Conservation (phyloP, 768 basidiomycete genomes). For the Nevesoporus exiguus region DNA sequence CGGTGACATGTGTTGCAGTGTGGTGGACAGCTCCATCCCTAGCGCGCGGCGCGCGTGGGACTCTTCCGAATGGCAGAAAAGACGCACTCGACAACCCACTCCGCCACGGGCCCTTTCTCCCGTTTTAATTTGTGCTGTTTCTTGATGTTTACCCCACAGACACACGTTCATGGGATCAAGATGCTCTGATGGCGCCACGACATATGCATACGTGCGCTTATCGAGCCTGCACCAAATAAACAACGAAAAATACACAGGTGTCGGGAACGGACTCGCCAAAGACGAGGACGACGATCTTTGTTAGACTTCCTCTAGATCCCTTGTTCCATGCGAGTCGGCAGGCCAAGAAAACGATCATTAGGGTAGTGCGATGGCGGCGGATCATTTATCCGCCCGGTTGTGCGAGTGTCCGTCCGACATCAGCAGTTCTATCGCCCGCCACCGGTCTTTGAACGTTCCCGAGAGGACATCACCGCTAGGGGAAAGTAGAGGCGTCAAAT, state of each 20-base stretch:
- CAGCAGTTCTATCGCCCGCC: constrained; percentile 8
- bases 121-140: constrained; percentile 1
- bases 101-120: constrained; percentile 13
- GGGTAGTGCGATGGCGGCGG: constrained; percentile 19
- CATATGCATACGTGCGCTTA: background rate
- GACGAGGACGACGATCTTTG: background rate
- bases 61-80: constrained; percentile 32
- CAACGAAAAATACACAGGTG: background rate
- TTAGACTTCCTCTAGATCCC: background rate
- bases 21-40: constrained; percentile 1
- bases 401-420: background rate
- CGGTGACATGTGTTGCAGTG: constrained; percentile 8
- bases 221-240: background rate
- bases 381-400: constrained; percentile 5
- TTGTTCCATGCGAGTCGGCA: background rate
- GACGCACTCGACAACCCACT: constrained; percentile 18
- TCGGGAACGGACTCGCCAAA: background rate
- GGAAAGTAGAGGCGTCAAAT: background rate
- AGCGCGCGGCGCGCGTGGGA: constrained; percentile 7
- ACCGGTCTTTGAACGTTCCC: background rate
- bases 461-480: background rate
- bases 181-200: background rate
- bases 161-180: constrained; percentile 14
- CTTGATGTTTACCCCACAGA: constrained; percentile 6
- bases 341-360: background rate